Base-by-base conservation (phyloP, 1,284 basidiomycete species). In the Coniferiporia weirii region DNA sequence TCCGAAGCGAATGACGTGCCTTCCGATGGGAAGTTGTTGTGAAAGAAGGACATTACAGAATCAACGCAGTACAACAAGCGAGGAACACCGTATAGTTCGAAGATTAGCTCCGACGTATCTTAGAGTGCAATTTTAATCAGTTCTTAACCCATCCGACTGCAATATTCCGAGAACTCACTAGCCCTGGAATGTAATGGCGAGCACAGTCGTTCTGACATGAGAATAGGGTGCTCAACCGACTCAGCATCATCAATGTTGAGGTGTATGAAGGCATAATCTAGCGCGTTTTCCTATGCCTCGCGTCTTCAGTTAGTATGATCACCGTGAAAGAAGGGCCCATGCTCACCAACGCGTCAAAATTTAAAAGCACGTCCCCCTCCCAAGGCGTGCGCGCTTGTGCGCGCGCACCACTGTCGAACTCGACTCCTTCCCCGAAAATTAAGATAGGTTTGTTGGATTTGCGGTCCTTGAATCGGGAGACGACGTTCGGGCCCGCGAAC, bases 91-190 rank as follows among this genome's bases (percentile, higher is more conserved):
- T 99, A 99, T 51, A 88, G 84, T 75, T 99, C 97, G 69, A 99
- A 99, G 72, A 99, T 83, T 22, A 99, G 83, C 70, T 99, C 97
- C 1, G 95, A 95, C 27, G 95, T 97, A 61, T 97, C 91, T 91
- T 66, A 13, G 61, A 46, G n/a, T 34, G 45, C 34, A 36, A 61
- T 27, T 5, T 5, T 27, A 27, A 62, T 66, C 13, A 70, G 60
- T 54, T 47, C 54, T 45, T 32, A n/a, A 38, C 40, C 19, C 10
- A 27, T 60, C 17, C 22, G 22, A 58, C 54, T 49, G n/a, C 27
- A 40, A 22, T 55, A 51, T 22, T 19, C 50, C 9, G 34, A 56
- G 43, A 53, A 60, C 52, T 40, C 40, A 95, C 93, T 72, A 40
- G 86, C 80, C 70, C 97, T 79, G 9, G 93, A 96, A 73, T 96